Percentiles rank a stretch among this genome's conserved stretches.
Conservation (phyloP, 2,329 filamentous ascomycete species). For the Fusarium annulatum region DNA sequence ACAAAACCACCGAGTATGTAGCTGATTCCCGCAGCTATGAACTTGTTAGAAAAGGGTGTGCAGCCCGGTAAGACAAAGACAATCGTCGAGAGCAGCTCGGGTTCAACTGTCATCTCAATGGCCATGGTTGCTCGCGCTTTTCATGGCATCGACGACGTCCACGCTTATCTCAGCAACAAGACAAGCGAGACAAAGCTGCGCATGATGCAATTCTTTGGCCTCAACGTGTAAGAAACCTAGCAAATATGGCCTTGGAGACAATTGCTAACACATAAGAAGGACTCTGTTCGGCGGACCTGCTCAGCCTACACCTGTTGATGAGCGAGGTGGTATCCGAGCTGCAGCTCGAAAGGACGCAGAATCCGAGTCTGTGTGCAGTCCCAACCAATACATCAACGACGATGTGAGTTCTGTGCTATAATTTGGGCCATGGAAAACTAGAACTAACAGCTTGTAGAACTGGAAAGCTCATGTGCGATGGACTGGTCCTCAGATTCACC, state of each 20-base stretch:
- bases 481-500: constrained; percentile 69
- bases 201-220: constrained; percentile 50
- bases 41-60: constrained; percentile 61
- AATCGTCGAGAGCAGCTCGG: constrained; percentile 70
- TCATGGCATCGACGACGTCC: constrained; percentile 53
- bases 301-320: constrained; percentile 49
- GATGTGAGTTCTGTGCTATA: constrained; percentile 32
- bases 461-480: constrained; percentile 66
- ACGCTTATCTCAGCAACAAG: constrained; percentile 63
- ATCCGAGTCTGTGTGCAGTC: constrained; percentile 45
- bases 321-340: constrained; percentile 48
- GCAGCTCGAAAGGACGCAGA: constrained; percentile 47
- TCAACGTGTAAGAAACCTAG: constrained; percentile 45
- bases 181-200: constrained; percentile 48
- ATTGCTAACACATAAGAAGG: constrained; percentile 31
- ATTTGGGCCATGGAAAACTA: neutral
- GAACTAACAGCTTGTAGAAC: constrained; percentile 51
- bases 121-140: constrained; percentile 50
- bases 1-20: neutral
- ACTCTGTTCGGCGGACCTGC: constrained; percentile 49
- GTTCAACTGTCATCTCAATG: constrained; percentile 71
- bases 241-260: too few species aligned
- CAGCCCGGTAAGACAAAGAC: constrained; percentile 59
- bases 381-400: constrained; percentile 51
- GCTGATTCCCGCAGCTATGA: constrained; percentile 49